phyloP scores from a whole-genome alignment of 345 rosid genomes.

The Euphorbia tirucalli region DNA sequence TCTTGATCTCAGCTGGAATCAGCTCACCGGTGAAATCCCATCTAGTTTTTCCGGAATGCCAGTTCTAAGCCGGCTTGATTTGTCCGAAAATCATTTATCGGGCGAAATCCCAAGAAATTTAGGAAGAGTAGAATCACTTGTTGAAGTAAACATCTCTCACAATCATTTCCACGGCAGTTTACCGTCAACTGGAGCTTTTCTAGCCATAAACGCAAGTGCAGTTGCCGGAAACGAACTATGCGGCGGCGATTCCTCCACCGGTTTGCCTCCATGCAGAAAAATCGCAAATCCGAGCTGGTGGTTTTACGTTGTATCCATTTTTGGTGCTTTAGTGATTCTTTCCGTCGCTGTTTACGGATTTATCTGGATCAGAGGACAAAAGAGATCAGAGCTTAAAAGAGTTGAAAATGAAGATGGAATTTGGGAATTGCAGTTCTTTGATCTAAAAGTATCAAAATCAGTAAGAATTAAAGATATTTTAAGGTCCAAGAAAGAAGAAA shows the following conservation, averaged over 20 bases:
- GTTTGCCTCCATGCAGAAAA: constrained; percentile 56
- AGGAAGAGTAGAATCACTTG: constrained; percentile 29
- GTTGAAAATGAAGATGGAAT: constrained; percentile 62
- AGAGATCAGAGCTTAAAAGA: constrained; percentile 38
- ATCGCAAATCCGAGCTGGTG: constrained; percentile 43
- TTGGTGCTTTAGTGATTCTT: constrained; percentile 37
- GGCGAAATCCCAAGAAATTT: constrained; percentile 56
- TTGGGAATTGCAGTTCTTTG: constrained; percentile 66
- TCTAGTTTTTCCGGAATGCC: constrained; percentile 33
- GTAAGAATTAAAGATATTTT: constrained; percentile 41
- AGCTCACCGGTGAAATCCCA: constrained; percentile 62
- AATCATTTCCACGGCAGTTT: constrained; percentile 51
- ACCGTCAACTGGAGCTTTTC: constrained; percentile 71
- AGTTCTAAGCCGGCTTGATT: constrained; percentile 72
- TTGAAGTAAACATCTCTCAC: constrained; percentile 29
- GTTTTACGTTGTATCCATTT: constrained; percentile 40
- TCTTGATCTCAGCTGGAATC: constrained; percentile 76
- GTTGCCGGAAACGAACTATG: constrained; percentile 73
- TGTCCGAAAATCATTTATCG: constrained; percentile 60
- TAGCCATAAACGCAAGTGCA: constrained; percentile 67
- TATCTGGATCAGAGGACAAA: constrained; percentile 35
- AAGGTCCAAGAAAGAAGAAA: constrained; percentile 43
- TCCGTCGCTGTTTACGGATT: constrained; percentile 30
- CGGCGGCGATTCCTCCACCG: constrained; percentile 36
- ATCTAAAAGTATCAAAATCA: constrained; percentile 42